Evolutionary conservation across 805 yeast genomes (phyloP), one percentile per base, ranked within the genome.

Genomic region (Candida khao-thaluensis): DNA sequence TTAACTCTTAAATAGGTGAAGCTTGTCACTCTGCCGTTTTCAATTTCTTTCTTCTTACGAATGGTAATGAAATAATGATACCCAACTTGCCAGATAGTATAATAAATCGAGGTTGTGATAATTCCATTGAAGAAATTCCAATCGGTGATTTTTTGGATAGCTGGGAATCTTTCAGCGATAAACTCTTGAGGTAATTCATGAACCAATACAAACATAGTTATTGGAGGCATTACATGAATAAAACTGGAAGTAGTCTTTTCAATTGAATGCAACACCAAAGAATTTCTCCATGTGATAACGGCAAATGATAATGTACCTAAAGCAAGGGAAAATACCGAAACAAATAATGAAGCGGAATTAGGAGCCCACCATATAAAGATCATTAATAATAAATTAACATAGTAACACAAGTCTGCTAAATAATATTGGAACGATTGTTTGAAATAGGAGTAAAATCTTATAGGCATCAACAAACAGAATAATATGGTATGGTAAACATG

Each of bases 41-140:
- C 81, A 49, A 91, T 91, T 66, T 89, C 80, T 37, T 84, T 85
- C 24, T 86, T 81, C 38, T 81, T 72, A 38, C 78, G 77, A 42
- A 90, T 76, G 1, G 97, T 90, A 53, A 91, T 91, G 62, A 91
- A 91, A 61, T 87, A 88, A 61, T 90, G 97, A 61, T 91, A 91
- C 8, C 80, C 60, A 1, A 81, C 75, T 66, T 93, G 99, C 99
- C 99, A 91, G 7, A 85, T 62, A 47, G 90, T 74, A 58, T 91
- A 91, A 51, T 85, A 80, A 14, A 86, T 54, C 0, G 95, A 84
- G 0, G 98, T 88, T 76, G 83, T 78, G 2, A 84, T 44, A 17
- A 91, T 74, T 0, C 93, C 90, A 35, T 76, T 65, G 47, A 79
- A 57, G 34, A 87, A 73, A 50, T 81, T 77, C 93, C 96, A 86